Evolutionary conservation across 768 basidiomycete species (phyloP).

Genomic region (Leccinum fibrillosum): DNA sequence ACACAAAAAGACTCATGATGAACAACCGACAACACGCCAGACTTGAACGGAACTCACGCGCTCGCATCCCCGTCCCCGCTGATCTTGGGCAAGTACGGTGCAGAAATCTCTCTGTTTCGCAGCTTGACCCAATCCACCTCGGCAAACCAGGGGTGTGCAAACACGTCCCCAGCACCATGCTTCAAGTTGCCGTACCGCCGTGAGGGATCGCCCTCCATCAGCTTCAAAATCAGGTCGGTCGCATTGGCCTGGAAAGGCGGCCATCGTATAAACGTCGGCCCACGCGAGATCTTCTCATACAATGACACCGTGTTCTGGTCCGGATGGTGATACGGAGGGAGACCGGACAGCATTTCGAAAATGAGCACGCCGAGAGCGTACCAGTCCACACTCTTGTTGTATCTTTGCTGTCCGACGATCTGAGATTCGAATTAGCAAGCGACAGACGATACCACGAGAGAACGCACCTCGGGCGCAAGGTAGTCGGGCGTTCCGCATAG

Average conservation of each 20-base stretch:
- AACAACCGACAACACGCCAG: not conserved
- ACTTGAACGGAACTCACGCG: slow-evolving; percentile 54
- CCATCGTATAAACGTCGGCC: slow-evolving; percentile 74
- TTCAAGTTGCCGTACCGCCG: slow-evolving; percentile 87
- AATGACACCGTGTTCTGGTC: slow-evolving; percentile 82
- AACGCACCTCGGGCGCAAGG: slow-evolving; percentile 83
- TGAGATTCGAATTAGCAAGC: slow-evolving; percentile 24
- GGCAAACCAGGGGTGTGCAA: slow-evolving; percentile 88
- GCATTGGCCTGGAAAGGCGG: slow-evolving; percentile 75
- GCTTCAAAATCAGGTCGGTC: slow-evolving; percentile 83
- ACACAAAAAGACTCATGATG: not conserved
- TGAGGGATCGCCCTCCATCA: slow-evolving; percentile 87
- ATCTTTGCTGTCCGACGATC: slow-evolving; percentile 79
- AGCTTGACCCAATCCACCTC: slow-evolving; percentile 92
- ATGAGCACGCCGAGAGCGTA: slow-evolving; percentile 96
- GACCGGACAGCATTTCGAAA: slow-evolving; percentile 96
- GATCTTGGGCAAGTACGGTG: slow-evolving; percentile 93
- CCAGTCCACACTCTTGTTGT: slow-evolving; percentile 98
- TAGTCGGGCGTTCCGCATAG: slow-evolving; percentile 96
- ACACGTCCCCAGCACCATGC: slow-evolving; percentile 88
- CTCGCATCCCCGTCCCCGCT: slow-evolving; percentile 92
- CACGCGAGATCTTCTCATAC: slow-evolving; percentile 87
- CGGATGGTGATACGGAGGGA: slow-evolving; percentile 89
- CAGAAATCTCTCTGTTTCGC: slow-evolving; percentile 80
- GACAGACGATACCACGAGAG: slow-evolving; percentile 18